A percentile compares a stretch with the other conserved stretches of the same genome.
These are phyloP conservation scores for Gracilariopsis chorda DNA, from an alignment of 23 red algal species.

Conservation along the genomic window DNA sequence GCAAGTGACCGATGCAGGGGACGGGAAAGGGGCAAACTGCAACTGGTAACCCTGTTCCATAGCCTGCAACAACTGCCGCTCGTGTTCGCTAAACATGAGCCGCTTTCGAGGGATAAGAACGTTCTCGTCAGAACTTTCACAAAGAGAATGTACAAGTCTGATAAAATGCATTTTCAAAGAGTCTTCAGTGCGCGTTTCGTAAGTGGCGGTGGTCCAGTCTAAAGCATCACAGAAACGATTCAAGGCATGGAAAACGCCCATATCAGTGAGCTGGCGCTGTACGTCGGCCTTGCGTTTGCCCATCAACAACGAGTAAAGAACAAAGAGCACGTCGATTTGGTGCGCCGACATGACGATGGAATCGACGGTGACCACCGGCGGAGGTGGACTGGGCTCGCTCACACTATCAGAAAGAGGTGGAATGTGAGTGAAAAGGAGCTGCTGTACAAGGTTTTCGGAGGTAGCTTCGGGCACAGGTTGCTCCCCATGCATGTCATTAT, in stretches of 20 bases:
- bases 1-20: background rate
- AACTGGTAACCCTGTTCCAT: constrained; percentile 22
- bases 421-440: background rate
- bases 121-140: constrained; percentile 29
- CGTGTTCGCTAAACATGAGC: constrained; percentile 32
- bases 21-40: background rate
- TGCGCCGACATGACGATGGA: constrained; percentile 40
- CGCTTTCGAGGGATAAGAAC: background rate
- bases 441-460: background rate
- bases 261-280: constrained; percentile 27
- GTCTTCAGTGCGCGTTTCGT: constrained; percentile 46
- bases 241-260: constrained; percentile 46
- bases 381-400: background rate
- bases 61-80: background rate
- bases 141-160: constrained; percentile 42
- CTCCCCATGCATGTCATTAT: no score
- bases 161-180: constrained; percentile 53
- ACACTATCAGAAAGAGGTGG: background rate
- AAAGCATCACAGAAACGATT: constrained; percentile 60
- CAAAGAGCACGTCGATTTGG: constrained; percentile 70
- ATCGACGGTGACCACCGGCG: background rate
- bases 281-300: constrained; percentile 67
- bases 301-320: constrained; percentile 64
- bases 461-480: background rate
- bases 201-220: constrained; percentile 38